A percentile compares a stretch with the other conserved stretches of the same genome.
Evolutionary conservation across 23 red algal species (phyloP).

Genomic region (Chondrus crispus): DNA sequence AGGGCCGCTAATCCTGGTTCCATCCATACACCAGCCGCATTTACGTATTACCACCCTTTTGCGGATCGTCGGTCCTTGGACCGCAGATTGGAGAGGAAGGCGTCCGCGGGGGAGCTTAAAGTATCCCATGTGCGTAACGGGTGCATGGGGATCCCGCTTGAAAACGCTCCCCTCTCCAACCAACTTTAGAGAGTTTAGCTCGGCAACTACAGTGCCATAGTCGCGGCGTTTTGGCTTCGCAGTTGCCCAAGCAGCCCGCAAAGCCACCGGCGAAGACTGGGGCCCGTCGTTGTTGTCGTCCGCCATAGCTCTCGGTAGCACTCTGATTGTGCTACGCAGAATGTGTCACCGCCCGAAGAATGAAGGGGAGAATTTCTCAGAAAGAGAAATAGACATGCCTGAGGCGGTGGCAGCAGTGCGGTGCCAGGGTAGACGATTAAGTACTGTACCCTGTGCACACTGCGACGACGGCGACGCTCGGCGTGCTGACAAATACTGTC

Average conservation of each 20-base stretch:
- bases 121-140: neutral
- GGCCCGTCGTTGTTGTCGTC: no score
- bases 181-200: slow-evolving; percentile 6
- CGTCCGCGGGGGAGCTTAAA: neutral
- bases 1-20: neutral
- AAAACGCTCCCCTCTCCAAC: neutral
- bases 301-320: no score
- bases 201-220: neutral
- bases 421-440: no score
- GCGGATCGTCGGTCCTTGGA: neutral
- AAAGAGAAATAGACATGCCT: no score
- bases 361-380: no score
- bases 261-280: no score
- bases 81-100: neutral
- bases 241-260: slow-evolving; percentile 4
- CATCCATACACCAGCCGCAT: neutral
- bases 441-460: no score
- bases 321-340: no score
- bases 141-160: neutral
- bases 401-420: no score
- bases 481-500: no score
- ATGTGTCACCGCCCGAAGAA: no score
- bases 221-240: neutral
- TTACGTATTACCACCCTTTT: neutral
- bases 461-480: no score